A percentile compares a stretch with the other conserved stretches of the same genome.
These are phyloP conservation scores for Trichoderma gracile DNA, from an alignment of 2,329 filamentous ascomycete genomes.

Conservation along the genomic window DNA sequence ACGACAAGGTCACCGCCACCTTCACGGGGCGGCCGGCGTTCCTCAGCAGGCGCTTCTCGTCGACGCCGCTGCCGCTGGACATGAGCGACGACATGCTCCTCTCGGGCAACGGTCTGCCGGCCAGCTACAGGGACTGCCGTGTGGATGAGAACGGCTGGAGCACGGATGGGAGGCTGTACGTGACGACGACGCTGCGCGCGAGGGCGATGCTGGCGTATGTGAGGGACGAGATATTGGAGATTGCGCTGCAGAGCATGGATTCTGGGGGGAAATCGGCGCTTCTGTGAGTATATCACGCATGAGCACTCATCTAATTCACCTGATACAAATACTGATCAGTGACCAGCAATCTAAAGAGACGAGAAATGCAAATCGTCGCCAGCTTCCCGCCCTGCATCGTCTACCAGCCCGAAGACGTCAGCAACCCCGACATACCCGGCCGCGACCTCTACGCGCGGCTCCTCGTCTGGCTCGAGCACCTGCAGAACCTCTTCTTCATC, in stretches of 20 bases:
- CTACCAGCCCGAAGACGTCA: constrained; percentile 42
- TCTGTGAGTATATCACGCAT: neutral
- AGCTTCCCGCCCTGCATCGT: constrained; percentile 21
- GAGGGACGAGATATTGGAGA: constrained; percentile 25
- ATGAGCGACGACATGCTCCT: constrained; percentile 21
- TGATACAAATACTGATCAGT: neutral
- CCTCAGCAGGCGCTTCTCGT: constrained; percentile 19
- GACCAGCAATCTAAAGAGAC: constrained; percentile 11
- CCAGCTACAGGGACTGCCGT: neutral
- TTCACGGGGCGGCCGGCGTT: constrained; percentile 23
- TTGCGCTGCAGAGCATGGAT: constrained; percentile 19
- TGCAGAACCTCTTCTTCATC: constrained; percentile 59
- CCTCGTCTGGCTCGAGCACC: constrained; percentile 49
- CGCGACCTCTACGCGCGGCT: constrained; percentile 46
- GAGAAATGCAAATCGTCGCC: constrained; percentile 18
- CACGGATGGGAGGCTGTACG: constrained; percentile 19
- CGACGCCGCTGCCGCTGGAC: constrained; percentile 26
- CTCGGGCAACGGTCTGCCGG: neutral
- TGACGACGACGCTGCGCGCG: constrained; percentile 20
- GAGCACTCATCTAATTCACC: no score
- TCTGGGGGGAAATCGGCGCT: constrained; percentile 18
- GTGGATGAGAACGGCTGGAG: constrained; percentile 27
- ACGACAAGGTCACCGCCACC: constrained; percentile 25
- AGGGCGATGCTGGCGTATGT: constrained; percentile 23
- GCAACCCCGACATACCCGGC: constrained; percentile 46